Evolutionary conservation across 75 land plant genomes (phyloP), one percentile per base, ranked within the genome.

Genomic region (Selaginella tamariscina): DNA sequence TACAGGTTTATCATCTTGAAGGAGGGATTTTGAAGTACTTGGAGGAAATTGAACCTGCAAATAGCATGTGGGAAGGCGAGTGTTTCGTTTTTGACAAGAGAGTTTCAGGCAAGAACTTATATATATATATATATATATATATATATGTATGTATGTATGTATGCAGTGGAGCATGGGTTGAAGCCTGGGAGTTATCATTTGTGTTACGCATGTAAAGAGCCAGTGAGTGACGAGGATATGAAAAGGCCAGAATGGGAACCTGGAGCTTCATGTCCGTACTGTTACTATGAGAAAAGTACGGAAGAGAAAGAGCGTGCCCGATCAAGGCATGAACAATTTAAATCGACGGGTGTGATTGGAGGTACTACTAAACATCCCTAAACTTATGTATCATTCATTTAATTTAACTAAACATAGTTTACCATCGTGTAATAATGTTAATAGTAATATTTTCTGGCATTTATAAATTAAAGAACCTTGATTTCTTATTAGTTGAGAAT

Each of bases 181-280:
- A 77, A 63, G 30, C 91, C 79, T 56, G 99, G 99, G 69, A 81
- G 60, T 8, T 81, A 77, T 70, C 81, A 82, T 69, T 82, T 95
- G n/a, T 95, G 99, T 75, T 95, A 95, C 75, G 99, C 97, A 0
- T 95, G 99, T 69, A 95, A 95, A 80, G 80, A 95, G 73, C 99
- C 99, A 11, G 82, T 95, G 2, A 91, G 78, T 69, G 86, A 91
- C 64, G 78, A 65, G 1, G 99, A 95, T 77, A 84, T 85, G 82
- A 80, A 74, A 70, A 49, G 85, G 9, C 81, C 85, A 0, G 81
- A 82, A 54, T 95, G 97, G 96, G 99, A 95, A 71, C 76, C 85
- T 68, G 99, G 87, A 28, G 89, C 90, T 24, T 77, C 91, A 56
- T 95, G 99, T 69, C 92, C 99, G 27, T 69, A 95, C 69, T 95